Evolutionary conservation across 1,139 yeast genomes (phyloP).

Genomic region (Debaryomyces subglobosus): DNA sequence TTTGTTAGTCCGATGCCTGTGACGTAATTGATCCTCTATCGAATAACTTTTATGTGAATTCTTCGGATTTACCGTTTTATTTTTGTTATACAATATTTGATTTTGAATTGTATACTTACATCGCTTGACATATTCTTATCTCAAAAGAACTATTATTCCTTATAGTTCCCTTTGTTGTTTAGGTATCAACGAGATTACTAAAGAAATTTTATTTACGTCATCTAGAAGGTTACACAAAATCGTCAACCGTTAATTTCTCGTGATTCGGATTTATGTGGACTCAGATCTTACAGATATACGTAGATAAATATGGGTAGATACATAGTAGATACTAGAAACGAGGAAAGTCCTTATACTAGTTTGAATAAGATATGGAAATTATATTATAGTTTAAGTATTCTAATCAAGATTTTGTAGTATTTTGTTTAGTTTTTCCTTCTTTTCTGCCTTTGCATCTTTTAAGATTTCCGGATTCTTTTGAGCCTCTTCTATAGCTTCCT

Average conservation of each 20-base stretch:
- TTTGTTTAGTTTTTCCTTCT: constrained; percentile 29
- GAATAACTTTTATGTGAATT: neutral
- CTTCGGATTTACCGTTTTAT: neutral
- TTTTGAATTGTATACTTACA: constrained; percentile 23
- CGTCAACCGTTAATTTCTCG: neutral
- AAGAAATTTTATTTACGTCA: constrained; percentile 1
- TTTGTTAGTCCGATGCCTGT: constrained; percentile 8
- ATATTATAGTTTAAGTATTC: neutral
- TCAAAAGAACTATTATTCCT: neutral
- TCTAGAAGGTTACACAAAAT: neutral
- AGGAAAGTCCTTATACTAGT: neutral
- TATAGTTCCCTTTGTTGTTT: neutral
- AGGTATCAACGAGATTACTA: neutral
- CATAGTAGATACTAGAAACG: neutral
- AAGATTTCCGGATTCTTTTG: constrained; percentile 35
- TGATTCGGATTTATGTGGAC: neutral
- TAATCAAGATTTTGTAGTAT: constrained; percentile 20
- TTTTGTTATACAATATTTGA: neutral
- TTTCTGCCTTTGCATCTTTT: constrained; percentile 28
- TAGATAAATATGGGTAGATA: neutral
- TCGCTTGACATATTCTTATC: constrained; percentile 27
- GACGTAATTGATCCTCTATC: constrained; percentile 17
- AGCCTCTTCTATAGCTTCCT: constrained; percentile 40
- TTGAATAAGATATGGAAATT: neutral
- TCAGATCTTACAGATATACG: neutral